A percentile compares a stretch with the other conserved stretches of the same genome.
Conservation (phyloP, 345 rosid species). For the Psidium guajava region DNA sequence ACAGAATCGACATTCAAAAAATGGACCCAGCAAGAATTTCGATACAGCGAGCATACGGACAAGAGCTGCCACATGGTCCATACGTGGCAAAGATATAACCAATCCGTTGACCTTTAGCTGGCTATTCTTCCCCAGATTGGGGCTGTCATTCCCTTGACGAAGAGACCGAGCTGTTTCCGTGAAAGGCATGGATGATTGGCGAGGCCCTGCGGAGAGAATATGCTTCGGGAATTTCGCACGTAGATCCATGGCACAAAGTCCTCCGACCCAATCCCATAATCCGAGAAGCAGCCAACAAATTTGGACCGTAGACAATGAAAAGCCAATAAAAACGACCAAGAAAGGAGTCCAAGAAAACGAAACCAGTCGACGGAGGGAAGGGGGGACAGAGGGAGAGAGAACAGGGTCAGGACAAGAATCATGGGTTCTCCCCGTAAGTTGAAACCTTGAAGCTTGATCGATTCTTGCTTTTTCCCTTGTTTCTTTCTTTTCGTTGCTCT, state of each 20-base stretch:
- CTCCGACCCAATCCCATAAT: neutral
- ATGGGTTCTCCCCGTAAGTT: slow-evolving; percentile 4
- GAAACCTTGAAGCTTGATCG: neutral
- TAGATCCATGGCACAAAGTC: neutral
- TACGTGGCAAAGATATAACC: neutral
- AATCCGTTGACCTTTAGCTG: neutral
- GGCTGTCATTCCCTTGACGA: neutral
- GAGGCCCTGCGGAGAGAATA: neutral
- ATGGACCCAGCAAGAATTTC: neutral
- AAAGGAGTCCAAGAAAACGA: neutral
- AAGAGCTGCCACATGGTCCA: neutral
- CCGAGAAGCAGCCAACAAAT: neutral
- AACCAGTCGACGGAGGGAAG: neutral
- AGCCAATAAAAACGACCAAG: neutral
- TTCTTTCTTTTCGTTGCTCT: neutral
- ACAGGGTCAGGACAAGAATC: neutral
- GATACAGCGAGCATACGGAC: neutral
- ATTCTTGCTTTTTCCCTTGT: neutral
- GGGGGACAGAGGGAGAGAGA: neutral
- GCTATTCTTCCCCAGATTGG: neutral
- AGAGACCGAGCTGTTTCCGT: neutral
- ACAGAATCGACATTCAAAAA: neutral
- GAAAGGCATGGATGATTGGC: neutral
- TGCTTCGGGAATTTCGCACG: neutral
- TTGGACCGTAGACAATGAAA: neutral